These are phyloP conservation scores for Magnaporthales sp. DNA, from an alignment of 2,329 filamentous ascomycete genomes.

Conservation along the genomic window DNA sequence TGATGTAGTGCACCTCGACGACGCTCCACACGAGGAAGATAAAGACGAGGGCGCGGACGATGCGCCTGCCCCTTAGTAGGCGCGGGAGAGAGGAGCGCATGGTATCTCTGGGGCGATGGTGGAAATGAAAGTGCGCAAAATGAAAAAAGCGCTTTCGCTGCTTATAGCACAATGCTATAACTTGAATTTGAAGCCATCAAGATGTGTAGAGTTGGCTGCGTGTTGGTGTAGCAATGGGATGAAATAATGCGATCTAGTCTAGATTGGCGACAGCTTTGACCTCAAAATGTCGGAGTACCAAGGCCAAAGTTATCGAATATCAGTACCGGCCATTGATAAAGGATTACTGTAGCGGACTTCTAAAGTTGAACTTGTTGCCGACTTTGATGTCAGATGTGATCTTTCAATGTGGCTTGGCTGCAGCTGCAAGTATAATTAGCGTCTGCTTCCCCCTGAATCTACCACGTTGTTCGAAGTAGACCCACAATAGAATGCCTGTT, in stretches of 20 bases:
- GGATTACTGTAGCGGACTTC: neutral
- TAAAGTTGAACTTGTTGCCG: neutral
- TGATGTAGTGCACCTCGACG: conserved; percentile 5
- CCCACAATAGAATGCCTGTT: neutral
- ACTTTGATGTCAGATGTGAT: neutral
- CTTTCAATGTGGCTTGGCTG: neutral
- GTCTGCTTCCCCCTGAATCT: neutral
- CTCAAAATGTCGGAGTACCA: neutral
- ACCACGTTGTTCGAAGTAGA: neutral
- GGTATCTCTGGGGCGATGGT: neutral
- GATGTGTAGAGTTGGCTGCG: neutral
- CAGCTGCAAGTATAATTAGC: neutral
- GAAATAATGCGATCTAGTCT: neutral
- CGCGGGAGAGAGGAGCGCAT: conserved; percentile 4
- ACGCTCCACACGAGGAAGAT: conserved; percentile 5
- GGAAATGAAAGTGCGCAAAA: neutral
- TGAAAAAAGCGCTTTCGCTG: neutral
- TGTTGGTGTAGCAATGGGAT: neutral
- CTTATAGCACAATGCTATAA: neutral
- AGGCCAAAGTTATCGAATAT: neutral
- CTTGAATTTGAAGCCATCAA: neutral
- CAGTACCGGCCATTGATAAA: neutral
- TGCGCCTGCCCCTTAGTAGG: neutral
- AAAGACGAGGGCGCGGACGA: neutral
- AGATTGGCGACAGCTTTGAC: neutral